Base-by-base conservation (phyloP, 441 rosid species). In the Pelargonium myrrhifolium region DNA sequence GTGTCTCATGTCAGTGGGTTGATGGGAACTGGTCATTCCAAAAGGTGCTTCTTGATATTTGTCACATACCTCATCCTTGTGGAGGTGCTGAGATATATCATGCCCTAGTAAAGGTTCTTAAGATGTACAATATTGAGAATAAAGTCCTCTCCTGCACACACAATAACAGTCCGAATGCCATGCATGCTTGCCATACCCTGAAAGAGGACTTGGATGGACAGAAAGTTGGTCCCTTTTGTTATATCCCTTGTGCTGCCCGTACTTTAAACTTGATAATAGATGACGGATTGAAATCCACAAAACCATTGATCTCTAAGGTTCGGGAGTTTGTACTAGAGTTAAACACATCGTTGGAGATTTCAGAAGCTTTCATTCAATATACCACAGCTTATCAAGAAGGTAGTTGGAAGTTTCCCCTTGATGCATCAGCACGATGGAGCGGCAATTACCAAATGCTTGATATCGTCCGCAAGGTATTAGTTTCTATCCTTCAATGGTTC, bases 371-470 rank as follows among this genome's bases (percentile, higher is more conserved):
- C 75, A 72, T 74, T 70, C 94, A 83, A 65, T 56, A 82, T 53
- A 72, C 93, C 59, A 78, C 88, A 65, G 86, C 83, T 62, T 93
- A 76, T 75, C 88, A 88, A 68, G 97, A 93, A 81, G 97, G 97
- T 47, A 85, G 77, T 76, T 90, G 97, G 97, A 91, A 84, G 67
- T 76, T 93, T 76, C 96, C 96, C 1, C 76, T 93, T 0, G 92
- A 93, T 80, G 73, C 88, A 74, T 90, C 96, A 0, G 71, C 89
- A 49, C 84, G 94, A 61, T 90, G 97, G 97, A 93, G 85, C 71
- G 96, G 94, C 69, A 89, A 81, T 76, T 90, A 90, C 79, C 96
- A 89, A 78, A 86, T 90, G 92, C 90, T 88, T 65, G 89, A 88
- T 78, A 78, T 93, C 66, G 85, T 83, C 67, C 81, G 83, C 67